Evolutionary conservation across 2,329 filamentous ascomycete genomes (phyloP), one percentile per base, ranked within the genome.

Genomic region (Pezicula radicicola): DNA sequence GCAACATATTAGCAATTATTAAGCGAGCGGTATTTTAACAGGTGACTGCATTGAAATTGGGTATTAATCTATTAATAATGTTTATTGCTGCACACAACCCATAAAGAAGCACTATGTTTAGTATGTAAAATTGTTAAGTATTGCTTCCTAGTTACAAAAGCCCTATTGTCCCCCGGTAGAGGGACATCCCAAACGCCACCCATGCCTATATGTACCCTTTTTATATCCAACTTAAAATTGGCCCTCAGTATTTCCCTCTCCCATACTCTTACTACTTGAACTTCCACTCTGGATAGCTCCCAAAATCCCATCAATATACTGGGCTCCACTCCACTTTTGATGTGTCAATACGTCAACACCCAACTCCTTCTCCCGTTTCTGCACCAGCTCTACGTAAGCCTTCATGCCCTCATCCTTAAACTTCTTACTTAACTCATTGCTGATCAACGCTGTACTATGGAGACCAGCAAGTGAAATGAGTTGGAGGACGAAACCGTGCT

Each of bases 371-470:
- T 99, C 94, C 37, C 86, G 80, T 48, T 84, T 79, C 72, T 99
- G 94, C 37, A 99, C 86, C 1, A 97, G 74, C 53, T 96, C 89
- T n/a, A 97, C 94, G 66, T 99, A 99, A 1, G 94, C 93, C 64
- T 94, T 79, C 94, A 99, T 99, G 50, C 94, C 94, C 50, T 97
- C 88, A 13, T 85, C 81, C 75, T 91, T 95, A 76, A 96, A 99
- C 6, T 77, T 81, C 54, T 82, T 82, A 9, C 91, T 88, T 16
- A 99, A 78, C 73, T 97, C 89, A 52, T 85, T 79, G 16, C 80
- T 80, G 46, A 82, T 80, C 15, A 81, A 79, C 4, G 84, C 84
- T 39, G 79, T 86, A 59, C 80, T 84, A 68, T 88, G 84, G 49
- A 88, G 66, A 15, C 84, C 84, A 0, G 85, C 84, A 13, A 88